Evolutionary conservation across 805 yeast genomes (phyloP).

Genomic region (Nematodospora valgi): DNA sequence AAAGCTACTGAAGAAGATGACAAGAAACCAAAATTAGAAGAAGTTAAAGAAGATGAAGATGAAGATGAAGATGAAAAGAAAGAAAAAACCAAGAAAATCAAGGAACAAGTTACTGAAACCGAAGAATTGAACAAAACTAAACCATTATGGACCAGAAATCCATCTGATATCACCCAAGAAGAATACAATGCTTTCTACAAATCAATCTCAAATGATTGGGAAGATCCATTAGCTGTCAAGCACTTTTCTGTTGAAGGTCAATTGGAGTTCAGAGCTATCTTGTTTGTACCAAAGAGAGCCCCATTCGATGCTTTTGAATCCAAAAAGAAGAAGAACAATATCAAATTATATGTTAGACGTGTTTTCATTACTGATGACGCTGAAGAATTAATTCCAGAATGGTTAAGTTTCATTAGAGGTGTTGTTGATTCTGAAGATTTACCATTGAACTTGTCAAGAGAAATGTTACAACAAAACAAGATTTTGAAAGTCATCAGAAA

Average conservation of each 20-base stretch:
- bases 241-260: slow-evolving; percentile 99
- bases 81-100: slow-evolving; percentile 81
- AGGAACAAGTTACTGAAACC: slow-evolving; percentile 89
- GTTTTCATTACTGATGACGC: slow-evolving; percentile 99
- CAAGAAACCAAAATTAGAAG: slow-evolving; percentile 72
- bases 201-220: slow-evolving; percentile 99
- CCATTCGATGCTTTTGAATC: slow-evolving; percentile 98
- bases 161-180: slow-evolving; percentile 94
- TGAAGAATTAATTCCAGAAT: slow-evolving; percentile 98
- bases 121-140: slow-evolving; percentile 99
- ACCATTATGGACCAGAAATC: slow-evolving; percentile 99
- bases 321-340: slow-evolving; percentile 98
- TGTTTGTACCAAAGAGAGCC: slow-evolving; percentile 98
- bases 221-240: slow-evolving; percentile 98
- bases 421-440: slow-evolving; percentile 99
- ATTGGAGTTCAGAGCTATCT: slow-evolving; percentile 96
- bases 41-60: slow-evolving; percentile 72
- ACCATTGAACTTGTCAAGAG: slow-evolving; percentile 99
- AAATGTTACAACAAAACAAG: slow-evolving; percentile 99
- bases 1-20: slow-evolving; percentile 39
- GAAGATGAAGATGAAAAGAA: slow-evolving; percentile 68
- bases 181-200: slow-evolving; percentile 99
- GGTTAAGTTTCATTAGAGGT: slow-evolving; percentile 97
- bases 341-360: slow-evolving; percentile 98
- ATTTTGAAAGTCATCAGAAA: slow-evolving; percentile 98